These are phyloP conservation scores for Mycena latifolia DNA, from an alignment of 768 basidiomycete species.

Conservation along the genomic window DNA sequence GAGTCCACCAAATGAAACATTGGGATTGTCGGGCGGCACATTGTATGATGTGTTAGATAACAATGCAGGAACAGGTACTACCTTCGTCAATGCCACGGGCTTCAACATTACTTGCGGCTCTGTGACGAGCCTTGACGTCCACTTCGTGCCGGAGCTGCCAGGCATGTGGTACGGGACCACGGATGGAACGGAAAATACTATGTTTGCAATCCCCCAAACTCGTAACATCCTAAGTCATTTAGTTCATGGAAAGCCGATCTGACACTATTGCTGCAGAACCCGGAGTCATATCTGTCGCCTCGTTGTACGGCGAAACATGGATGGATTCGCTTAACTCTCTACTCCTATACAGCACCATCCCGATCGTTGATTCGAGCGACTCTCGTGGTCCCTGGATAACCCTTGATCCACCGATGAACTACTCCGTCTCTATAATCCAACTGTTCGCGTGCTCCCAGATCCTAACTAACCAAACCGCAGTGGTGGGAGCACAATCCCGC, in stretches of 20 bases:
- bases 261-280: not conserved
- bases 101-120: slow-evolving; percentile 16
- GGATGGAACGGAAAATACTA: not conserved
- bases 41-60: slow-evolving; percentile 10
- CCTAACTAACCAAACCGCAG: not conserved
- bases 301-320: no score
- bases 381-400: not conserved
- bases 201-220: not conserved
- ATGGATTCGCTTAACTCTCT: not conserved
- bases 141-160: not conserved
- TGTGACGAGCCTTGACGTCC: not conserved
- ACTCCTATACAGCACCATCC: slow-evolving; percentile 7
- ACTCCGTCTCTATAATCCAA: not conserved
- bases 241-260: not conserved
- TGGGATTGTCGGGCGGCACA: not conserved
- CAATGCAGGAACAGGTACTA: not conserved
- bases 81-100: not conserved
- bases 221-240: not conserved
- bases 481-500: not conserved
- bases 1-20: not conserved
- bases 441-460: not conserved
- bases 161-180: not conserved
- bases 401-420: not conserved
- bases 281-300: not conserved
- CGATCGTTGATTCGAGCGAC: not conserved